Evolutionary conservation across 2,329 filamentous ascomycete species (phyloP).

Genomic region (Orbilia quercus): DNA sequence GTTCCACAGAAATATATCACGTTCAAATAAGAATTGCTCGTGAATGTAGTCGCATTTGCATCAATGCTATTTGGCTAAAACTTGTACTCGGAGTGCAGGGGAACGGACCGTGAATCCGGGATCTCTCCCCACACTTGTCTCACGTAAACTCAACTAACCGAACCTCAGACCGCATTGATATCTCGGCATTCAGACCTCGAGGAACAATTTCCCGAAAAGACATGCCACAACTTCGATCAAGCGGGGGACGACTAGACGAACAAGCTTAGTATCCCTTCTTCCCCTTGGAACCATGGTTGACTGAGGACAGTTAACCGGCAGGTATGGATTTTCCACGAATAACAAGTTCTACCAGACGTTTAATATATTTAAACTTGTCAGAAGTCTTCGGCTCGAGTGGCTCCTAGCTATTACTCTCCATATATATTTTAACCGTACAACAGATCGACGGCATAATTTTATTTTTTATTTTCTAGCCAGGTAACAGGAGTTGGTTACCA

Average conservation of each 20-base stretch:
- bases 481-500: no score
- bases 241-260: constrained; percentile 31
- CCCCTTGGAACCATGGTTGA: constrained; percentile 43
- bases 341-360: constrained; percentile 14
- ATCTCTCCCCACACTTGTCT: constrained; percentile 40
- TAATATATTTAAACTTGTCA: neutral
- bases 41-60: no score
- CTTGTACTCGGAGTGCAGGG: constrained; percentile 14
- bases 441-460: constrained; percentile 12
- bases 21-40: no score
- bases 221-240: neutral
- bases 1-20: no score
- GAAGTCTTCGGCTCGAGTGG: constrained; percentile 34
- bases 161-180: constrained; percentile 6
- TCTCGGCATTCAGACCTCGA: constrained; percentile 1
- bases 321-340: constrained; percentile 49
- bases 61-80: constrained; percentile 5
- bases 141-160: constrained; percentile 42
- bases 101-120: constrained; percentile 50
- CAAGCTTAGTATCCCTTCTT: neutral
- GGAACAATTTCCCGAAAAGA: constrained; percentile 11
- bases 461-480: no score
- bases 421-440: constrained; percentile 27
- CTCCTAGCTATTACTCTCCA: constrained; percentile 21
- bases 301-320: neutral